These are phyloP conservation scores for Cystofilobasidium bisporidii DNA, from an alignment of 768 basidiomycete species.

Conservation along the genomic window DNA sequence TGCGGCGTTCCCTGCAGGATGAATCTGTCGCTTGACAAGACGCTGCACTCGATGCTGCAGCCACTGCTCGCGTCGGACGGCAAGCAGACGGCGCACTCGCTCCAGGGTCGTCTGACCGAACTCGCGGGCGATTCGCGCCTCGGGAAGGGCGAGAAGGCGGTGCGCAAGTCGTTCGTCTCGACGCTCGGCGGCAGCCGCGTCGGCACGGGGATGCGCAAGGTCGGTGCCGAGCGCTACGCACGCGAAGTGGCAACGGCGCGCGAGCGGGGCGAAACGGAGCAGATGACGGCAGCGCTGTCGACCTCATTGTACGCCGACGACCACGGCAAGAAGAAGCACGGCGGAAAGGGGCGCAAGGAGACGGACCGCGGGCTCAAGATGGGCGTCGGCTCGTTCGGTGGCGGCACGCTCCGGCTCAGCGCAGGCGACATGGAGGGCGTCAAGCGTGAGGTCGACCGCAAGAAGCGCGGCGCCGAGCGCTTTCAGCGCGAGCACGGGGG, in stretches of 20 bases:
- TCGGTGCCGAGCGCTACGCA: slow-evolving; percentile 32
- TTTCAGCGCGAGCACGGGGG: slow-evolving; percentile 4
- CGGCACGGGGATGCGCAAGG: slow-evolving; percentile 32
- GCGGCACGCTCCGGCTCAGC: slow-evolving; percentile 37
- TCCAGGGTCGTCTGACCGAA: slow-evolving; percentile 28
- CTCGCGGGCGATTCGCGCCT: slow-evolving; percentile 33
- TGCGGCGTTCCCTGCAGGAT: too few relatives aligned
- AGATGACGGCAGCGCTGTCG: slow-evolving; percentile 11
- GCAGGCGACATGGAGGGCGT: slow-evolving; percentile 37
- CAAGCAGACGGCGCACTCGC: slow-evolving; percentile 18
- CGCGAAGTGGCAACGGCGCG: slow-evolving; percentile 27
- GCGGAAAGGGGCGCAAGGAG: slow-evolving; percentile 21
- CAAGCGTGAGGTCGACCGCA: slow-evolving; percentile 20
- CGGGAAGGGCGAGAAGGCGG: slow-evolving; percentile 33
- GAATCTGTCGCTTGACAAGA: slow-evolving; percentile 39
- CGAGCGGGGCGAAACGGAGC: slow-evolving; percentile 28
- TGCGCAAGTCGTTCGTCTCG: slow-evolving; percentile 29
- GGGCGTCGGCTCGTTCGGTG: slow-evolving; percentile 38
- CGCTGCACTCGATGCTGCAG: slow-evolving; percentile 38
- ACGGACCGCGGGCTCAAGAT: slow-evolving; percentile 36
- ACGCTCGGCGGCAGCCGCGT: slow-evolving; percentile 33
- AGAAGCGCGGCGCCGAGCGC: slow-evolving; percentile 15
- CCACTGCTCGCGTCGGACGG: slow-evolving; percentile 34
- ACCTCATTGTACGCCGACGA: slow-evolving; percentile 18
- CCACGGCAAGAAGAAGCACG: slow-evolving; percentile 31